These are phyloP conservation scores for Suillus paluster DNA, from an alignment of 768 basidiomycete genomes.

Conservation along the genomic window DNA sequence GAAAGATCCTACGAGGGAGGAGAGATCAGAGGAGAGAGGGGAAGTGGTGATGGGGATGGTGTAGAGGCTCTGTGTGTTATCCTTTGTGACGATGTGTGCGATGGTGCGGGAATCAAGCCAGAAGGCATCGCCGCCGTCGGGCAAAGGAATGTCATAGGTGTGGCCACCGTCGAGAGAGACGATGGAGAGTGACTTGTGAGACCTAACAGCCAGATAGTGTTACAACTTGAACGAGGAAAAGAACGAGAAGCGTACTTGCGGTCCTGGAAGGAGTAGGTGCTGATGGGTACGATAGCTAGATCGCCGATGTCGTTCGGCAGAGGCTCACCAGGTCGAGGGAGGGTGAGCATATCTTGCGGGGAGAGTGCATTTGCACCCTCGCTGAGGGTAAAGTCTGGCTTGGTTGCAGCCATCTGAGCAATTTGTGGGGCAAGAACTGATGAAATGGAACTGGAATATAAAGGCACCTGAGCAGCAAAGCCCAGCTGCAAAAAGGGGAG, in stretches of 20 bases:
- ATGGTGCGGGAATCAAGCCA: slow-evolving; percentile 79
- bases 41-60: slow-evolving; percentile 53
- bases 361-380: slow-evolving; percentile 54
- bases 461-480: slow-evolving; percentile 5
- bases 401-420: not conserved
- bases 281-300: slow-evolving; percentile 66
- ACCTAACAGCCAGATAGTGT: slow-evolving; percentile 45
- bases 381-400: not conserved
- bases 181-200: slow-evolving; percentile 69
- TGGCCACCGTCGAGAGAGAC: slow-evolving; percentile 57
- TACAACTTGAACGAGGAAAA: not conserved
- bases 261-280: slow-evolving; percentile 72
- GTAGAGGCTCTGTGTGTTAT: slow-evolving; percentile 59
- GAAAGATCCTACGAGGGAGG: slow-evolving; percentile 61
- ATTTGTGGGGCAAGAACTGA: not conserved
- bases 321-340: slow-evolving; percentile 69
- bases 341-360: slow-evolving; percentile 70
- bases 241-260: slow-evolving; percentile 59
- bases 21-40: slow-evolving; percentile 41
- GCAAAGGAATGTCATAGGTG: slow-evolving; percentile 61
- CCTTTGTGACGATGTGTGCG: slow-evolving; percentile 63
- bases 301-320: slow-evolving; percentile 72
- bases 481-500: slow-evolving; percentile 1
- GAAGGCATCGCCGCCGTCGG: slow-evolving; percentile 74
- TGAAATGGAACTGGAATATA: not conserved